These are phyloP conservation scores for Eucalyptus cloeziana DNA, from an alignment of 345 rosid genomes.

Conservation along the genomic window DNA sequence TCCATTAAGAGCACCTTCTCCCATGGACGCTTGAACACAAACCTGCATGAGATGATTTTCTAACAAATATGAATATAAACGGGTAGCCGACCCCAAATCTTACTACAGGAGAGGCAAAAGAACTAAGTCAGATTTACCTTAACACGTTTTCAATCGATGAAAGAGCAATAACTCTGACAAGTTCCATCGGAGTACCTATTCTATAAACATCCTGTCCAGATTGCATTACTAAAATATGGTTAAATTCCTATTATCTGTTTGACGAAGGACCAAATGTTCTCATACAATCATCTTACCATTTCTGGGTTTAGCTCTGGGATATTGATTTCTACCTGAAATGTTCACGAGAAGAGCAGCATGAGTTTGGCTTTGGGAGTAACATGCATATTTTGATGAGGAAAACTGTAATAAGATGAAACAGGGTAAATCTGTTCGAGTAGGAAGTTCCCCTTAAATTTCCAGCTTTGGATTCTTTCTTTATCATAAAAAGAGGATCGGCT, in stretches of 20 bases:
- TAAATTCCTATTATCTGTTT: not conserved
- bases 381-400: not conserved
- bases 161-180: constrained; percentile 61
- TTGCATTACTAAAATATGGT: not conserved
- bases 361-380: not conserved
- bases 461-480: not conserved
- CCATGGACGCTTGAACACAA: constrained; percentile 98
- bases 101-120: not conserved
- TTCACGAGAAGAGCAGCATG: not conserved
- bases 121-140: constrained; percentile 28
- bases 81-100: not conserved
- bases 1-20: constrained; percentile 88
- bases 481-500: not conserved
- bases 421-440: not conserved
- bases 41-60: constrained; percentile 30
- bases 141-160: constrained; percentile 89
- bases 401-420: not conserved
- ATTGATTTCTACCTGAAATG: constrained; percentile 75
- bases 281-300: constrained; percentile 34
- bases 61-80: not conserved
- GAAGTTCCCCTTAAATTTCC: not conserved
- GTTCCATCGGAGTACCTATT: constrained; percentile 53
- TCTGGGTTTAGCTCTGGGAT: constrained; percentile 92
- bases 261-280: not conserved
- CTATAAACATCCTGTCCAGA: constrained; percentile 74